Conservation (phyloP, 768 basidiomycete species). For the Chalciporus chontae region DNA sequence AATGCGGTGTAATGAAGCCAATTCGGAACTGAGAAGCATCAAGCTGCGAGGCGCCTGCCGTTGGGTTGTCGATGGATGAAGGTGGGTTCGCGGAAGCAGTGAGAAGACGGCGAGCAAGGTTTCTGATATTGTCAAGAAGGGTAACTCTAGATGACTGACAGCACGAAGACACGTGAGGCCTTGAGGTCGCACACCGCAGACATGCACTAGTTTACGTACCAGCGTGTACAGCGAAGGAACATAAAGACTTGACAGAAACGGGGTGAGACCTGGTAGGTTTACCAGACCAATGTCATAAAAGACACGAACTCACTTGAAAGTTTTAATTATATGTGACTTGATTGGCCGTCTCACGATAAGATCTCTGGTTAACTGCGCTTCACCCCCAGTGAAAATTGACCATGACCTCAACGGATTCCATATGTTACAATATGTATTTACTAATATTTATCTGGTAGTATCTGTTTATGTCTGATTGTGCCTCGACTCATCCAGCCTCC, state of each 20-base stretch:
- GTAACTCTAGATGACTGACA: constrained; percentile 69
- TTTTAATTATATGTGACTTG: too few relatives aligned
- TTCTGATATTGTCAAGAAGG: constrained; percentile 60
- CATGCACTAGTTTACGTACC: constrained; percentile 37
- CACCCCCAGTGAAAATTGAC: too few relatives aligned
- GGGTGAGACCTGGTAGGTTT: neutral
- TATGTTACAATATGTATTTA: too few relatives aligned
- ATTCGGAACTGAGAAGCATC: constrained; percentile 48
- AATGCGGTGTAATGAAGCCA: constrained; percentile 77
- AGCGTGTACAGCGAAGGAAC: constrained; percentile 75
- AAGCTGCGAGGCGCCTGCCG: constrained; percentile 26
- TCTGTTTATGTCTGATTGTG: too few relatives aligned
- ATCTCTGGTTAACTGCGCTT: constrained; percentile 53
- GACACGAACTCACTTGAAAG: constrained; percentile 58
- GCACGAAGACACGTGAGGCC: constrained; percentile 7
- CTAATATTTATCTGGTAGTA: too few relatives aligned
- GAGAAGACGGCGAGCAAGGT: constrained; percentile 56
- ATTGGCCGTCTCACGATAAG: neutral
- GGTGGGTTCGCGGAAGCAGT: constrained; percentile 28
- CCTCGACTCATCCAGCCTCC: too few relatives aligned
- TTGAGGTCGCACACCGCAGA: constrained; percentile 6
- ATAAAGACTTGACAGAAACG: constrained; percentile 51
- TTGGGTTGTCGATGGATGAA: constrained; percentile 11
- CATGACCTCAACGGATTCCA: too few relatives aligned
- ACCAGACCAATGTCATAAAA: too few relatives aligned